A percentile compares a stretch with the other conserved stretches of the same genome.
These are phyloP conservation scores for Pichia ethanolica DNA, from an alignment of 805 yeast species.

Conservation along the genomic window DNA sequence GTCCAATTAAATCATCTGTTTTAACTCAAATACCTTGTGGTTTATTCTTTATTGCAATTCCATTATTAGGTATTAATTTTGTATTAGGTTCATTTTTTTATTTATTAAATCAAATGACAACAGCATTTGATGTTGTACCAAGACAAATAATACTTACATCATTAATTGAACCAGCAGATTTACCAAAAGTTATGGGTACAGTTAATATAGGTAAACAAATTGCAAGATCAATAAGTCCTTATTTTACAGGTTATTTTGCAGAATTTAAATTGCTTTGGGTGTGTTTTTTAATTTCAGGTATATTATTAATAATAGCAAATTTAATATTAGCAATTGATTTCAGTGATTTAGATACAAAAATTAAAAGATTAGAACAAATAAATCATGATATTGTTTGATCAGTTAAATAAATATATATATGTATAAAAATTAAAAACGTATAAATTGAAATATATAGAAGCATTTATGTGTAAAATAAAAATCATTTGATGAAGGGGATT, in stretches of 20 bases:
- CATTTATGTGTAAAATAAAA: no score
- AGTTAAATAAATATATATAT: not conserved
- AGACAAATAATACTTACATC: conserved; percentile 74
- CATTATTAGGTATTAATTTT: conserved; percentile 33
- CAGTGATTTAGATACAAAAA: conserved; percentile 31
- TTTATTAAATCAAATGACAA: conserved; percentile 50
- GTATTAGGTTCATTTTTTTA: conserved; percentile 43
- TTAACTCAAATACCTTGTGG: conserved; percentile 76
- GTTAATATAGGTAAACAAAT: conserved; percentile 83
- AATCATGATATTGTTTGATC: no score
- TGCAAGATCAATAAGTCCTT: conserved; percentile 77
- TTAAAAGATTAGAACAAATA: conserved; percentile 14
- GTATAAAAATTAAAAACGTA: no score
- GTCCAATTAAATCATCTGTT: conserved; percentile 74
- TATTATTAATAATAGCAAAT: conserved; percentile 44
- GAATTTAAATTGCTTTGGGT: conserved; percentile 36
- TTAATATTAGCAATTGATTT: conserved; percentile 36
- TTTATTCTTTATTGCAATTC: conserved; percentile 47
- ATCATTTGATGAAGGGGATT: no score
- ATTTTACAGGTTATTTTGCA: conserved; percentile 71
- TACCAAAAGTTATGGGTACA: conserved; percentile 74
- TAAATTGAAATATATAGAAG: no score
- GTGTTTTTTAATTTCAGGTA: conserved; percentile 48
- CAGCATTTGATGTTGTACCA: conserved; percentile 89
- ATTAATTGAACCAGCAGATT: conserved; percentile 51